Percentiles rank a stretch among this genome's conserved stretches.
These are phyloP conservation scores for Candida freyschussii DNA, from an alignment of 1,139 yeast genomes.

Conservation along the genomic window DNA sequence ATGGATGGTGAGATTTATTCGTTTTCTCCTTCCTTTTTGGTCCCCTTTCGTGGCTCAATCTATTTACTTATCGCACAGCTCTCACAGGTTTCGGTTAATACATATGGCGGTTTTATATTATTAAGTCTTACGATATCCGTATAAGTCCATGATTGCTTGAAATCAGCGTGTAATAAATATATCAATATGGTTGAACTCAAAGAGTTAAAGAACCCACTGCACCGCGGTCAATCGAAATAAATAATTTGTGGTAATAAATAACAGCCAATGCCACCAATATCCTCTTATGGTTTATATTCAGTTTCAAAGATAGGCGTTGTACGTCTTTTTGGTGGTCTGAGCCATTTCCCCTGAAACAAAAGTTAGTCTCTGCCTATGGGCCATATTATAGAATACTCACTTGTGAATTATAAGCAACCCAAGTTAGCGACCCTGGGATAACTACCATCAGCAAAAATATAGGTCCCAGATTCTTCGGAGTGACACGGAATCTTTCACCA, in stretches of 20 bases:
- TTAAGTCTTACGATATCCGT: too few species aligned
- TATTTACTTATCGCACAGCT: too few species aligned
- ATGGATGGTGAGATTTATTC: too few species aligned
- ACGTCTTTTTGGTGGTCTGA: constrained; percentile 21
- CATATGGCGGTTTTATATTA: too few species aligned
- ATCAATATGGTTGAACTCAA: too few species aligned
- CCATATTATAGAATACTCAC: constrained; percentile 5
- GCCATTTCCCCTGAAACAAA: constrained; percentile 16
- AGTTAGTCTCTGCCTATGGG: background rate
- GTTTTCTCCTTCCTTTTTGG: too few species aligned
- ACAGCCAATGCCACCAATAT: constrained; percentile 2
- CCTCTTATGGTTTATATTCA: constrained; percentile 17
- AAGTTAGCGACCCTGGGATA: constrained; percentile 19
- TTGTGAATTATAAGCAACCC: constrained; percentile 21
- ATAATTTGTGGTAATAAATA: constrained; percentile 5
- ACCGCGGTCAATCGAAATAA: too few species aligned
- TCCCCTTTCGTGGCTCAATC: too few species aligned
- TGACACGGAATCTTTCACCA: constrained; percentile 19
- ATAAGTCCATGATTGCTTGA: too few species aligned
- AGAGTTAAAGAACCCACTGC: too few species aligned
- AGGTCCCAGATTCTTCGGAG: constrained; percentile 20
- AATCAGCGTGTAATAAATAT: too few species aligned
- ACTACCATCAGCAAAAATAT: constrained; percentile 15
- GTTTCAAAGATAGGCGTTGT: constrained; percentile 19
- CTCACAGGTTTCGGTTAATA: too few species aligned